Conservation (phyloP, 1,284 basidiomycete genomes). For the Cutaneotrichosporon sp. region DNA sequence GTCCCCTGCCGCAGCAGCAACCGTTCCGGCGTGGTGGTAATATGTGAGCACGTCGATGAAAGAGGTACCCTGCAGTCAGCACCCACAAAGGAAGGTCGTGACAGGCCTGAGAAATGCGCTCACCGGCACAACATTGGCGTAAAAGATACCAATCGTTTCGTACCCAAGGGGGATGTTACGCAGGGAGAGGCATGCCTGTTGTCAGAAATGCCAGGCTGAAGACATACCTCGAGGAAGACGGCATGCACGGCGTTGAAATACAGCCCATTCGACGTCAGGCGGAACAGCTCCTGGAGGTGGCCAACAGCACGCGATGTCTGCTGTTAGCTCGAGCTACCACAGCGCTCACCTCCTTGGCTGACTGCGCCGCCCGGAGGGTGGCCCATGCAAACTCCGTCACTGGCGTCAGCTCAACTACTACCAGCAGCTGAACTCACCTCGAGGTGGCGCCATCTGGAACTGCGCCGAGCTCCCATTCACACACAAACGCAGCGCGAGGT, state of each 20-base stretch:
- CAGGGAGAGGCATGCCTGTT: slow-evolving; percentile 13
- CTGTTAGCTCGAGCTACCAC: neutral
- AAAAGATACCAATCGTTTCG: slow-evolving; percentile 3
- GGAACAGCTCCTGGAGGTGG: slow-evolving; percentile 22
- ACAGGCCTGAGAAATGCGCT: neutral
- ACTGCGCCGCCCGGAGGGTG: slow-evolving; percentile 29
- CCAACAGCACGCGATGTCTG: slow-evolving; percentile 10
- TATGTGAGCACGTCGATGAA: slow-evolving; percentile 42
- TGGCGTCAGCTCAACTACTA: slow-evolving; percentile 7
- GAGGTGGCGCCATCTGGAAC: slow-evolving; percentile 1
- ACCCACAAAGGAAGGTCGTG: too few species aligned
- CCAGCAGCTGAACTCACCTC: neutral
- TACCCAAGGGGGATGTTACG: neutral
- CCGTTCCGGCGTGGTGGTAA: slow-evolving; percentile 41
- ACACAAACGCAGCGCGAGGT: slow-evolving; percentile 16
- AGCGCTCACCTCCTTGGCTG: slow-evolving; percentile 22
- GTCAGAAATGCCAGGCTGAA: neutral
- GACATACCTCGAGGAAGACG: slow-evolving; percentile 36
- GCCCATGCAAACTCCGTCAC: slow-evolving; percentile 30
- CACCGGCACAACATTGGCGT: slow-evolving; percentile 26
- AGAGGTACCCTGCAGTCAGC: slow-evolving; percentile 12
- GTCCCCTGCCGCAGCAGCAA: slow-evolving; percentile 25
- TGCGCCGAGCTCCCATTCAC: slow-evolving; percentile 13
- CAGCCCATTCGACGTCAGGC: neutral
- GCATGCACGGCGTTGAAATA: slow-evolving; percentile 31